Evolutionary conservation across 495 filamentous ascomycete species (phyloP).

Genomic region (Aspergillus nanangensis): DNA sequence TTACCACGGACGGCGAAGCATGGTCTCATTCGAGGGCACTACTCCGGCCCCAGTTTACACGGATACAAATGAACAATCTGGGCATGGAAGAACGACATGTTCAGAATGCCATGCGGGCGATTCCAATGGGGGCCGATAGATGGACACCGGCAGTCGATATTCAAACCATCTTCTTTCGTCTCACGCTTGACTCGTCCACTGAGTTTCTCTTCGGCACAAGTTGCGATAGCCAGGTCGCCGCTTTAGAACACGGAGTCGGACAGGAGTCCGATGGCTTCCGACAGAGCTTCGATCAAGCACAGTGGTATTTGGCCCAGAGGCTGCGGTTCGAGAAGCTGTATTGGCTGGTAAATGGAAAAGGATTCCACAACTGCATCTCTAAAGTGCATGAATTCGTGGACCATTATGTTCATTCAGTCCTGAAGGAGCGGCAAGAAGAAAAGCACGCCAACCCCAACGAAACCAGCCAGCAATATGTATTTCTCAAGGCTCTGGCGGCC

Average conservation of each 20-base stretch:
- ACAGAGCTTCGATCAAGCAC: slow-evolving; percentile 31
- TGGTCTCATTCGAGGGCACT: slow-evolving; percentile 51
- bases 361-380: slow-evolving; percentile 35
- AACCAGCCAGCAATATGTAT: slow-evolving; percentile 8
- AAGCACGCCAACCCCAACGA: background rate
- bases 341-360: slow-evolving; percentile 40
- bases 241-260: slow-evolving; percentile 16
- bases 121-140: slow-evolving; percentile 24
- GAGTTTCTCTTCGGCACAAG: slow-evolving; percentile 63
- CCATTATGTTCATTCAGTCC: slow-evolving; percentile 28
- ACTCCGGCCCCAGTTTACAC: slow-evolving; percentile 48
- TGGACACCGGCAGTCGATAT: slow-evolving; percentile 49
- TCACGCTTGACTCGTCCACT: slow-evolving; percentile 62
- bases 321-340: slow-evolving; percentile 46
- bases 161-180: slow-evolving; percentile 52
- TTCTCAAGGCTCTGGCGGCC: slow-evolving; percentile 17
- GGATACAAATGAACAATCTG: slow-evolving; percentile 42
- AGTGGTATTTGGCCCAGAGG: slow-evolving; percentile 25
- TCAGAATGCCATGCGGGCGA: slow-evolving; percentile 31
- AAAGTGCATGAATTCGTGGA: slow-evolving; percentile 48
- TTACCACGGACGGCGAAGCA: slow-evolving; percentile 40
- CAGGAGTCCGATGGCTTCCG: slow-evolving; percentile 20
- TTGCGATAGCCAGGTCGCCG: slow-evolving; percentile 28
- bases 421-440: slow-evolving; percentile 12
- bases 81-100: slow-evolving; percentile 46